Evolutionary conservation across 129 eudicot genomes (phyloP), one percentile per base, ranked within the genome.

Genomic region (Glebionis coronaria): DNA sequence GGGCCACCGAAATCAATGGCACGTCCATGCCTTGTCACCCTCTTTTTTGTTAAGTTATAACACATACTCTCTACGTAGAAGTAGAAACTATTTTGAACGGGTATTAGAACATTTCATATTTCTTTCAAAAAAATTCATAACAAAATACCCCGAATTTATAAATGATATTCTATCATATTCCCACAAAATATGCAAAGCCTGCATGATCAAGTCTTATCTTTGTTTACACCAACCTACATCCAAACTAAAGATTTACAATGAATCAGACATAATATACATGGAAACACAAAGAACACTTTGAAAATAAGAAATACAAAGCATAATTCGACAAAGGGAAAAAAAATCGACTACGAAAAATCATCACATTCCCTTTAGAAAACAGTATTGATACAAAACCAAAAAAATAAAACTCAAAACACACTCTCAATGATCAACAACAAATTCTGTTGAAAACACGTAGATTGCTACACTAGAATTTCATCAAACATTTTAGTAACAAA

Each of bases 321-420:
- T 25, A 2, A 42, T n/a, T n/a, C n/a, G 1, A 63, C 51, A 38
- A 54, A n/a, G 44, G 28, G 14, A 57, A 57, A 23, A 4, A 2
- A 49, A 0, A 67, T 4, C 44, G 51, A 65, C 42, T 57, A 38
- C 63, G 12, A n/a, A n/a, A 18, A 66, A 66, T 28, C 59, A 66
- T 27, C 60, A 12, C 19, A 28, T 52, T 38, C 67, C 57, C 60
- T 35, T 74, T 54, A 57, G 40, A 29, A 66, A 68, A 40, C 63
- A 70, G 51, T 73, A 65, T 73, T 56, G 38, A 45, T 45, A 54
- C 56, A 62, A 59, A 23, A 28, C 69, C 54, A 50, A 55, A 40
- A 27, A 67, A 71, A 56, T 58, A 71, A 56, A 71, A 64, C 23
- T 55, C n/a, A 14, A 67, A 52, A 28, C 78, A 28, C 78, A 46